phyloP scores from a whole-genome alignment of 2,329 filamentous ascomycete genomes.

The Chaetothyriales sp. region DNA sequence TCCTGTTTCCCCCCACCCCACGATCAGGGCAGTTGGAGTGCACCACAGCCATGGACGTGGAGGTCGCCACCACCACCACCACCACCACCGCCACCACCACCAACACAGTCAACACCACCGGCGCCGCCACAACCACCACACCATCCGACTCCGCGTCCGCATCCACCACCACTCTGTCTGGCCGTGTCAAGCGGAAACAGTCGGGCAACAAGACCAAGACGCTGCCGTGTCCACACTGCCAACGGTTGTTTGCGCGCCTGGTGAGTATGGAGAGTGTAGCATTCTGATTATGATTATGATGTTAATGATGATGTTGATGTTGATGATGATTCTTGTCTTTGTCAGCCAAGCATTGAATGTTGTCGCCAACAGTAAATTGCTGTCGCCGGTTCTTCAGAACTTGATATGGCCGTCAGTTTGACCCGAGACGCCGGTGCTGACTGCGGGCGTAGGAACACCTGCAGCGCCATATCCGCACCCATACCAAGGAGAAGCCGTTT shows the following conservation, averaged over 20 bases:
- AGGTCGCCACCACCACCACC: slow-evolving; percentile 4
- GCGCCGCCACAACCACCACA: too few relatives aligned
- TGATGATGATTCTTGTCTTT: too few relatives aligned
- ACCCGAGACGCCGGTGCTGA: not conserved
- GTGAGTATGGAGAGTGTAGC: slow-evolving; percentile 8
- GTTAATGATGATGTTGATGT: too few relatives aligned
- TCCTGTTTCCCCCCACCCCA: not conserved
- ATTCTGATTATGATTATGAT: too few relatives aligned
- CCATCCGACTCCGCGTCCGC: too few relatives aligned
- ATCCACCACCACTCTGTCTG: not conserved
- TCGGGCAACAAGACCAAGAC: slow-evolving; percentile 29
- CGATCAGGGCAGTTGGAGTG: not conserved
- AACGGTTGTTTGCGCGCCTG: slow-evolving; percentile 32
- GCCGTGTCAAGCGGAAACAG: slow-evolving; percentile 15
- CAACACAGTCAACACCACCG: too few relatives aligned
- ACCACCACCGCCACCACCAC: not conserved
- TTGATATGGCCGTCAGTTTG: too few relatives aligned
- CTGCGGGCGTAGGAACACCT: slow-evolving; percentile 27
- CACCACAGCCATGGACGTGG: not conserved
- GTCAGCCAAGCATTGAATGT: too few relatives aligned
- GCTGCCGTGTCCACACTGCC: slow-evolving; percentile 34
- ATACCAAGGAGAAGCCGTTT: slow-evolving; percentile 37
- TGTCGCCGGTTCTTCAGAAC: too few relatives aligned
- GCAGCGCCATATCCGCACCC: slow-evolving; percentile 37
- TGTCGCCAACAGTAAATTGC: too few relatives aligned